These are phyloP conservation scores for Debaryomyces robertsiae DNA, from an alignment of 1,139 yeast genomes.

Conservation along the genomic window DNA sequence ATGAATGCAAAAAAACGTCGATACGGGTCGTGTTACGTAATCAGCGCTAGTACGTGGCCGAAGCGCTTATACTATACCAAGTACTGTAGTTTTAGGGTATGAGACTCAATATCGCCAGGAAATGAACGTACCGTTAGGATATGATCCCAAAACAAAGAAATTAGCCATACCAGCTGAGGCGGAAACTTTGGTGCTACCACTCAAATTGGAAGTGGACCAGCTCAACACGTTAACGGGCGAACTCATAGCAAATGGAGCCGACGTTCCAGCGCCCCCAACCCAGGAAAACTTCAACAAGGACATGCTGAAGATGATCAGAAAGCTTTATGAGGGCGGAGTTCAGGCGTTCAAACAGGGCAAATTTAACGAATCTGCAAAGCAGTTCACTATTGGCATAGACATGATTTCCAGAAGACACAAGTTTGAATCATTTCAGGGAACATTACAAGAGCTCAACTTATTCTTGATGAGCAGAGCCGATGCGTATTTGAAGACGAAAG, in stretches of 20 bases:
- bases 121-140: constrained; percentile 27
- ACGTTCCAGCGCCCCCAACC: constrained; percentile 70
- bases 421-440: constrained; percentile 82
- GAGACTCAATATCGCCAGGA: neutral
- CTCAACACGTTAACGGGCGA: constrained; percentile 65
- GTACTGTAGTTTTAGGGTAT: no score
- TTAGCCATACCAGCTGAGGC: constrained; percentile 29
- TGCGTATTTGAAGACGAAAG: constrained; percentile 65
- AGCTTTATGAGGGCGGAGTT: constrained; percentile 74
- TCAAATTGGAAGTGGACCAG: constrained; percentile 56
- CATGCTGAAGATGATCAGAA: constrained; percentile 66
- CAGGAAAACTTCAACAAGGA: constrained; percentile 56
- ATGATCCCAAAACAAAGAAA: constrained; percentile 34
- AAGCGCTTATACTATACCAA: neutral
- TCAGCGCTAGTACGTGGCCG: constrained; percentile 5
- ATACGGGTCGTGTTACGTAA: constrained; percentile 3
- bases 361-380: constrained; percentile 70
- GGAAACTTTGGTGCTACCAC: constrained; percentile 27
- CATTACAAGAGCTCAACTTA: constrained; percentile 73
- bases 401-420: constrained; percentile 80
- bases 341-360: constrained; percentile 62
- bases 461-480: constrained; percentile 83
- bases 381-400: constrained; percentile 75
- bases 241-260: constrained; percentile 59
- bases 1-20: constrained; percentile 2